Conservation (phyloP, 2,329 filamentous ascomycete species). For the Leptoxyphium fumago region DNA sequence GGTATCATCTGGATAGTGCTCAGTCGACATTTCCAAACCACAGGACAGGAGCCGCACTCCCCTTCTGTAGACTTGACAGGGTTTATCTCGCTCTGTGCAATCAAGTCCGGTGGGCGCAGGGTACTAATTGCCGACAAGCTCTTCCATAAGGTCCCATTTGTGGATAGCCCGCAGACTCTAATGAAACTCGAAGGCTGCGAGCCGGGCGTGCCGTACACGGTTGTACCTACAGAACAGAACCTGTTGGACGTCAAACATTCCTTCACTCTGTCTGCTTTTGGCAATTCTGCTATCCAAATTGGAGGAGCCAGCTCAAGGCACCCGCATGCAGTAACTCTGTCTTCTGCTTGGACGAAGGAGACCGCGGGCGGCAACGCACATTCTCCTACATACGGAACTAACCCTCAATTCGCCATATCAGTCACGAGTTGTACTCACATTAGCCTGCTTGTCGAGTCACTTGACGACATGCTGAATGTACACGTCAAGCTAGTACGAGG, state of each 20-base stretch:
- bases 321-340: slow-evolving; percentile 41
- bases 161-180: slow-evolving; percentile 86
- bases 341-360: slow-evolving; percentile 58
- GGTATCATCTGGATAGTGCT: slow-evolving; percentile 71
- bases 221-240: slow-evolving; percentile 65
- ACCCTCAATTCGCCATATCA: slow-evolving; percentile 68
- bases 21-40: slow-evolving; percentile 57
- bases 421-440: slow-evolving; percentile 45
- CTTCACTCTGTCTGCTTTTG: slow-evolving; percentile 81
- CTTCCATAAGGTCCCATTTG: slow-evolving; percentile 65
- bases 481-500: slow-evolving; percentile 78
- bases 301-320: slow-evolving; percentile 48
- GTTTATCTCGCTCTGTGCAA: slow-evolving; percentile 79
- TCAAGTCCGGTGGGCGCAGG: slow-evolving; percentile 52
- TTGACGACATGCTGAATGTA: slow-evolving; percentile 52
- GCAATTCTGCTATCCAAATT: slow-evolving; percentile 46
- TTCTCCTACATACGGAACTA: slow-evolving; percentile 61
- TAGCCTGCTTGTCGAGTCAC: slow-evolving; percentile 58
- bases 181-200: slow-evolving; percentile 55
- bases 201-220: slow-evolving; percentile 38
- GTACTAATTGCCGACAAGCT: slow-evolving; percentile 62
- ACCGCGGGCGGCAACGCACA: slow-evolving; percentile 76
- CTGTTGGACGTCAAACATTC: slow-evolving; percentile 58
- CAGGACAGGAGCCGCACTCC: slow-evolving; percentile 30
- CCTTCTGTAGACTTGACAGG: slow-evolving; percentile 36